Conservation (phyloP, 495 filamentous ascomycete species). For the Aspergillus steynii region DNA sequence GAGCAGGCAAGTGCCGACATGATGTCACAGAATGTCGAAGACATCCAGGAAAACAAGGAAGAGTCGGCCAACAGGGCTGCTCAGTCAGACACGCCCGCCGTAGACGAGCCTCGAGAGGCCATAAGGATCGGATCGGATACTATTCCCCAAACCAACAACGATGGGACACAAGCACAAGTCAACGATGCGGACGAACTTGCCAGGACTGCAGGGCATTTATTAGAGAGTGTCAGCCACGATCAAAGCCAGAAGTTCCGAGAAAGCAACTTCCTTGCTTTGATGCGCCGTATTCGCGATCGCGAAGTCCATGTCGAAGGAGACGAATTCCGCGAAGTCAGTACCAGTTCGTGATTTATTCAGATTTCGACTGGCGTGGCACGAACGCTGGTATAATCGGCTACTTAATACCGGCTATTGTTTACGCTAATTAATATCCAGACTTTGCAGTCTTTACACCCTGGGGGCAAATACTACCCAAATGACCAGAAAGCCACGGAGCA, state of each 20-base stretch:
- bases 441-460: slow-evolving; percentile 52
- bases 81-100: slow-evolving; percentile 5
- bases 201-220: slow-evolving; percentile 66
- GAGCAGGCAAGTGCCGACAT: slow-evolving; percentile 47
- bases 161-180: slow-evolving; percentile 22
- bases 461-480: slow-evolving; percentile 49
- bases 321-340: slow-evolving; percentile 58
- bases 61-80: slow-evolving; percentile 8
- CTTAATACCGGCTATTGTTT: slow-evolving; percentile 33
- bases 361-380: slow-evolving; percentile 41
- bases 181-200: slow-evolving; percentile 67
- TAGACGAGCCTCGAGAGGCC: slow-evolving; percentile 22
- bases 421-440: slow-evolving; percentile 41
- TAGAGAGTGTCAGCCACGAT: slow-evolving; percentile 69
- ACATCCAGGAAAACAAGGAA: slow-evolving; percentile 16
- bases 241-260: slow-evolving; percentile 72
- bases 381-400: slow-evolving; percentile 39
- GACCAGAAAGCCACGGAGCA: slow-evolving; percentile 19
- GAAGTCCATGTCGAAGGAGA: slow-evolving; percentile 56
- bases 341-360: slow-evolving; percentile 40
- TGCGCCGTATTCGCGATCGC: slow-evolving; percentile 63
- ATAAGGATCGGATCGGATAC: slow-evolving; percentile 55
- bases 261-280: slow-evolving; percentile 74
- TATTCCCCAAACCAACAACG: slow-evolving; percentile 36
- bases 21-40: slow-evolving; percentile 29